phyloP scores from a whole-genome alignment of 176 grass and related monocot genomes.

The Oryza glumipatula region DNA sequence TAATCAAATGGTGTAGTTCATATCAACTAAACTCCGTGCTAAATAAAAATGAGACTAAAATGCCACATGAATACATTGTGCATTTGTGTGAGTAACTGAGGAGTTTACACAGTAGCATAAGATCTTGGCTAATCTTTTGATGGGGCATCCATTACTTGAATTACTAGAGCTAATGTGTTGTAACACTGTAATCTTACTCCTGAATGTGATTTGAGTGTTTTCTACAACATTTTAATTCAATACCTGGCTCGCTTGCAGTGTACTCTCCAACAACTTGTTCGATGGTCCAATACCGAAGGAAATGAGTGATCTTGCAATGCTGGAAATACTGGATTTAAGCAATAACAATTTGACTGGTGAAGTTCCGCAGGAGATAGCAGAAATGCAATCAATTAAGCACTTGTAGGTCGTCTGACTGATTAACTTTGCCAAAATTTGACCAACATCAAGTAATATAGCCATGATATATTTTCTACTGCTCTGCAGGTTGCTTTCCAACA shows the following conservation, averaged over 20 bases:
- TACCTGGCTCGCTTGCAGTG: conserved; percentile 47
- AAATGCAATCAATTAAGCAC: conserved; percentile 86
- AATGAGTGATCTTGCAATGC: conserved; percentile 61
- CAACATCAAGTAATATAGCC: conserved; percentile 19
- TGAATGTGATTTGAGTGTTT: conserved; percentile 11
- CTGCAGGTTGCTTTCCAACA: conserved; percentile 86
- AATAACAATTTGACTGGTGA: conserved; percentile 77
- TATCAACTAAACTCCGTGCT: background rate
- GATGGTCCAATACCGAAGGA: conserved; percentile 77
- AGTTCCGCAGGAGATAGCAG: conserved; percentile 78
- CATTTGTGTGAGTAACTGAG: background rate
- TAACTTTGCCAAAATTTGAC: conserved; percentile 12
- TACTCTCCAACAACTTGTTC: conserved; percentile 83
- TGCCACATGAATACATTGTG: background rate
- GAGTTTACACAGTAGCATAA: conserved; percentile 22
- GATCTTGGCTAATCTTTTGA: background rate
- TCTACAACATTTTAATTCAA: conserved; percentile 19
- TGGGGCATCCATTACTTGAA: background rate
- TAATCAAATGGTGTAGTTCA: background rate
- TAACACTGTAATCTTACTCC: conserved; percentile 10
- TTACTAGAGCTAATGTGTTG: background rate
- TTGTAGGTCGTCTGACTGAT: conserved; percentile 63
- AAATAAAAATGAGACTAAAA: background rate
- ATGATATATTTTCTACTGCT: conserved; percentile 19
- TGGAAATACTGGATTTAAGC: conserved; percentile 91